Base-by-base conservation (phyloP, 345 rosid genomes). In the Ailanthus altissimus region DNA sequence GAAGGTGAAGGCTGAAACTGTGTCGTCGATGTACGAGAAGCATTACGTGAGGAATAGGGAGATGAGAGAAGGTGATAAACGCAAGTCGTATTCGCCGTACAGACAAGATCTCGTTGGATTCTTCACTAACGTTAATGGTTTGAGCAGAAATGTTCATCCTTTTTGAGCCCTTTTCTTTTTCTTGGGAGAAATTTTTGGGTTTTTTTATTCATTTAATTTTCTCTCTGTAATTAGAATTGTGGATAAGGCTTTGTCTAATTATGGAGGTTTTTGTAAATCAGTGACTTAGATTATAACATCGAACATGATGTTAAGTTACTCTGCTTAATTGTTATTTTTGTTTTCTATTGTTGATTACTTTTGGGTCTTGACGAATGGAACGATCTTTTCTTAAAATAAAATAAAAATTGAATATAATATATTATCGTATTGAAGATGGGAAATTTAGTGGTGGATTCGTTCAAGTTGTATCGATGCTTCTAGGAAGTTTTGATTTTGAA, bases 101-200 rank as follows among this genome's bases (percentile, higher is more conserved):
- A 76, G 85, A 75, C 84, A 65, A 16, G 89, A 79, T 43, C 74
- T 87, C 38, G 86, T 91, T 32, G 97, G 97, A 0, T 86, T 93
- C 76, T 91, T 93, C 84, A 81, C 97, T 15, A 88, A 81, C 74
- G 87, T 86, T 0, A 87, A 80, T 76, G 93, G 92, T 11, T 67
- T 92, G 58, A 90, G 88, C 85, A 84, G 76, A 83, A 91, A 91
- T 65, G 84, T 93, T 21, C 97, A 91, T 83, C 96, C 97, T 42
- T 90, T 81, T 70, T 92, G 73, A 77, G 18, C 38, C 14, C 40
- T 72, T 43, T 61, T 7, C 13, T 16, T 36, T 18, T 2, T 36
- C 16, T 28, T 14, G n/a, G n/a, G 18, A 0, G 43, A 62, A 28
- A 63, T 15, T 63, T 63, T 63, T 63, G 21, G 49, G 49, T 38